These are phyloP conservation scores for Geum urbanum DNA, from an alignment of 306 rosid genomes.

Conservation along the genomic window DNA sequence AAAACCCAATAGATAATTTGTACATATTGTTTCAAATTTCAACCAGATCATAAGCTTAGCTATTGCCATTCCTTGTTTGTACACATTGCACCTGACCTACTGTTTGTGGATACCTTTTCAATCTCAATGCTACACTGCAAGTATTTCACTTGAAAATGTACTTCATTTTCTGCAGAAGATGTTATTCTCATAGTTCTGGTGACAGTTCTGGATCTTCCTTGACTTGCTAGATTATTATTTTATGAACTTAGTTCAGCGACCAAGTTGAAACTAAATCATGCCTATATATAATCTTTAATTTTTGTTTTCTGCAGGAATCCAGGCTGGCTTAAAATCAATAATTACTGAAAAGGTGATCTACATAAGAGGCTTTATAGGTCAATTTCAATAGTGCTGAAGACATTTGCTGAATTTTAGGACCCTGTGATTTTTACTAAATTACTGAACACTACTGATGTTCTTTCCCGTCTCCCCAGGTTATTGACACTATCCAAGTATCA, in stretches of 20 bases:
- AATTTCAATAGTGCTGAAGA: not conserved
- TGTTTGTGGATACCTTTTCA: no score
- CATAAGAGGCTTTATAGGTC: not conserved
- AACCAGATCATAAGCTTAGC: no score
- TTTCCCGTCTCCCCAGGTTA: constrained; percentile 39
- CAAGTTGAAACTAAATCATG: constrained; percentile 10
- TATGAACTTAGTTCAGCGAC: not conserved
- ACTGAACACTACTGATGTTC: constrained; percentile 12
- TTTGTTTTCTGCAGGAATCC: constrained; percentile 57
- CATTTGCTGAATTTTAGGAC: not conserved
- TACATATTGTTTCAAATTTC: not conserved
- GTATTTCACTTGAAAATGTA: not conserved
- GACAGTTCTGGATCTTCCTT: not conserved
- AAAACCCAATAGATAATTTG: not conserved
- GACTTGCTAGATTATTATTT: not conserved
- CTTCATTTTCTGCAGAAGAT: not conserved
- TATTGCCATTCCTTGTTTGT: not conserved
- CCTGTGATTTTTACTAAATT: constrained; percentile 9
- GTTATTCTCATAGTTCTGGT: not conserved
- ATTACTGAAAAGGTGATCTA: constrained; percentile 88
- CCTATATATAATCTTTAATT: constrained; percentile 17
- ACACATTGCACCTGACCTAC: no score
- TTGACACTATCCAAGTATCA: constrained; percentile 92
- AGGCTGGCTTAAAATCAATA: constrained; percentile 74
- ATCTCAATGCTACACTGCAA: not conserved